Conservation (phyloP, 371 early-diverging fungal genomes). For the Syncephalis plumigaleata region DNA sequence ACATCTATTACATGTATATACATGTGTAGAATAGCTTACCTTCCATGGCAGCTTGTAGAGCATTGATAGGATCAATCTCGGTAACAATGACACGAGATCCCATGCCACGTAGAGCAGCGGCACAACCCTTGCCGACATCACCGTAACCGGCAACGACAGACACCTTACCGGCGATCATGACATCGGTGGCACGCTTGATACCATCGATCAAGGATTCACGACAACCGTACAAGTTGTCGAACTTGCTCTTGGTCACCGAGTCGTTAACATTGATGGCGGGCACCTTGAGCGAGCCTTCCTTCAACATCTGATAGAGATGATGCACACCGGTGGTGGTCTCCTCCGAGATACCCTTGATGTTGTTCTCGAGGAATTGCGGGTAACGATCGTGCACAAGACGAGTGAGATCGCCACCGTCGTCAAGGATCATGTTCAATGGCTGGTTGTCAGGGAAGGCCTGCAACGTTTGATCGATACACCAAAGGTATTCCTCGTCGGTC, state of each 20-base stretch:
- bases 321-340: conserved; percentile 99
- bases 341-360: conserved; percentile 90
- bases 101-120: conserved; percentile 95
- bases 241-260: conserved; percentile 99
- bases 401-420: conserved; percentile 98
- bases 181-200: conserved; percentile 99
- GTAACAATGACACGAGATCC: conserved; percentile 96
- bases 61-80: conserved; percentile 98
- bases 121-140: conserved; percentile 99
- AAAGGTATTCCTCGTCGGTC: conserved; percentile 92
- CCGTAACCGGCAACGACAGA: conserved; percentile 98
- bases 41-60: conserved; percentile 98
- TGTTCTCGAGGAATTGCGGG: conserved; percentile 49
- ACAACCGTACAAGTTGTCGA: conserved; percentile 99
- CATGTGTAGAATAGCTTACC: conserved; percentile 12
- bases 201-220: conserved; percentile 98
- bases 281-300: conserved; percentile 86
- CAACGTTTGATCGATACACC: conserved; percentile 97
- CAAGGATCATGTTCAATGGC: conserved; percentile 95
- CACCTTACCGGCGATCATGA: conserved; percentile 99
- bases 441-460: conserved; percentile 82
- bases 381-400: conserved; percentile 91
- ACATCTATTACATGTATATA: too few species aligned
- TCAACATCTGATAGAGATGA: conserved; percentile 94
- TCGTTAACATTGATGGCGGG: conserved; percentile 99